phyloP scores from a whole-genome alignment of 164 flowering plant species.

The Piper betle region DNA sequence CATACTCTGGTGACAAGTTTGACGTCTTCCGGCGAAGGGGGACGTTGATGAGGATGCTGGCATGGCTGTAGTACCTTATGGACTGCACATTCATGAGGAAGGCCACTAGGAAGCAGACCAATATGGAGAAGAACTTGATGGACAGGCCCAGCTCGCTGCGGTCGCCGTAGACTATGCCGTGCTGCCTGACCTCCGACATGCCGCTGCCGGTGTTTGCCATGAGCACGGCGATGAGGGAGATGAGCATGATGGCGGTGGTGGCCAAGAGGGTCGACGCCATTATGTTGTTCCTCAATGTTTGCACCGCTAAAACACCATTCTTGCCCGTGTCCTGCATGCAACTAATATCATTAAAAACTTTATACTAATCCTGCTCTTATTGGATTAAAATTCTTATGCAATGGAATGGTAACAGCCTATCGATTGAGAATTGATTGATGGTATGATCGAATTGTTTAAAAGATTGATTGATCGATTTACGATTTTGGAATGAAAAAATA shows the following conservation, averaged over 20 bases:
- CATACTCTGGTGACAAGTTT: conserved; percentile 41
- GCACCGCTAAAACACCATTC: conserved; percentile 76
- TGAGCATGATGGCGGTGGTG: conserved; percentile 69
- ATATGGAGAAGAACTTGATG: conserved; percentile 56
- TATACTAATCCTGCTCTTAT: not conserved
- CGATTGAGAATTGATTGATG: not conserved
- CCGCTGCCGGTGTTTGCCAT: conserved; percentile 25
- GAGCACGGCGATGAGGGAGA: conserved; percentile 60
- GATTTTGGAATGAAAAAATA: not conserved
- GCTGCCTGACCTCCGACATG: not conserved
- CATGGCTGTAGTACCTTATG: conserved; percentile 78
- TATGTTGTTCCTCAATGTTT: conserved; percentile 78
- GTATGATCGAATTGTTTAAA: not conserved
- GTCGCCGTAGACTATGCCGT: conserved; percentile 29
- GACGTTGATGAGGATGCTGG: conserved; percentile 76
- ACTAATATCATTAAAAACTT: not conserved
- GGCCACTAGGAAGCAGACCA: conserved; percentile 58
- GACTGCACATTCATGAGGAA: conserved; percentile 77
- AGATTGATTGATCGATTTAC: no score
- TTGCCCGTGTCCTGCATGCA: conserved; percentile 38
- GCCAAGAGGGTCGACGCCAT: conserved; percentile 91
- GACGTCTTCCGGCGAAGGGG: conserved; percentile 38
- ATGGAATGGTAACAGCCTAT: not conserved
- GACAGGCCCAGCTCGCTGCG: conserved; percentile 34
- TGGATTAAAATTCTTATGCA: not conserved